Conservation (phyloP, 2,329 filamentous ascomycete species). For the Xylaria sp. region DNA sequence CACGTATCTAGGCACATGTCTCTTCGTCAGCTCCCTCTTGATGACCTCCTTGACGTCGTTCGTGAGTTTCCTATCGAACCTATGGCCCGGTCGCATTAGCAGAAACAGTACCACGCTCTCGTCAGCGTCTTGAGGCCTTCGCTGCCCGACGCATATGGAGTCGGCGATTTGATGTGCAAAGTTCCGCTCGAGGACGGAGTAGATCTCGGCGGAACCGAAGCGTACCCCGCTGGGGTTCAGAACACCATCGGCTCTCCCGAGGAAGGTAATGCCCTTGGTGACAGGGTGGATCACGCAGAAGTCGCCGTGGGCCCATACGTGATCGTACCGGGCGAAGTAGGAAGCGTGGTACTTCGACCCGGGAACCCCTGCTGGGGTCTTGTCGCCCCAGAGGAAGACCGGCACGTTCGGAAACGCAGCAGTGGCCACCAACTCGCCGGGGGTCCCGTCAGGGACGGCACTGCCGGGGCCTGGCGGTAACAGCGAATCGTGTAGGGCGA, state of each 20-base stretch:
- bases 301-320: conserved; percentile 83
- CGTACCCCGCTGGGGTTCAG: conserved; percentile 78
- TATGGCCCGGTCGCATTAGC: conserved; percentile 58
- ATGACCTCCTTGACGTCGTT: conserved; percentile 66
- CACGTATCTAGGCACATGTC: conserved; percentile 77
- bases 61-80: conserved; percentile 59
- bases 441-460: conserved; percentile 58
- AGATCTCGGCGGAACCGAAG: conserved; percentile 81
- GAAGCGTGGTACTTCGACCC: conserved; percentile 61
- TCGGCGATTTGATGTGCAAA: conserved; percentile 68
- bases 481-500: conserved; percentile 66
- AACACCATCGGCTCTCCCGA: conserved; percentile 76
- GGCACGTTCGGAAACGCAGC: conserved; percentile 77
- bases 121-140: conserved; percentile 59
- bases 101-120: conserved; percentile 60
- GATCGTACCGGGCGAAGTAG: conserved; percentile 64
- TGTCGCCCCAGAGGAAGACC: conserved; percentile 65
- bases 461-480: conserved; percentile 49
- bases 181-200: conserved; percentile 68
- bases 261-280: conserved; percentile 67
- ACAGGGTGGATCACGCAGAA: conserved; percentile 72
- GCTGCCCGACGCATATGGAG: conserved; percentile 79
- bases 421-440: conserved; percentile 76
- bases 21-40: conserved; percentile 64
- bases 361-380: conserved; percentile 41